Conservation (phyloP, 352 stramenopile species). For the Globisporangium paddicum region DNA sequence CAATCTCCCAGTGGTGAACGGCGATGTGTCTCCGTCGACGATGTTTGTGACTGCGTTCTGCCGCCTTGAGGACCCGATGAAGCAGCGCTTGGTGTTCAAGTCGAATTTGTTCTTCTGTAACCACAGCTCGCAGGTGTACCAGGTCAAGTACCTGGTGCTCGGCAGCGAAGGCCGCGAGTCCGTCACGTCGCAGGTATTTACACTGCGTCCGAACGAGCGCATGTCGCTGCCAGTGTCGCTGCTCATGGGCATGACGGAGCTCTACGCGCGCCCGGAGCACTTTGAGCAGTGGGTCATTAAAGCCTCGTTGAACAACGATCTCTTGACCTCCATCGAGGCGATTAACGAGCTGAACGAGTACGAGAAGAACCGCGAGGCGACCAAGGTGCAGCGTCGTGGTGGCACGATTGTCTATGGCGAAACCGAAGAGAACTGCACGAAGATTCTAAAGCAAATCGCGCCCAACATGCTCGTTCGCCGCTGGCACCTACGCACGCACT, state of each 20-base stretch:
- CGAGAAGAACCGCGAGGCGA: constrained; percentile 36
- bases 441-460: constrained; percentile 65
- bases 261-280: constrained; percentile 64
- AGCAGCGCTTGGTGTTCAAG: constrained; percentile 66
- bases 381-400: constrained; percentile 50
- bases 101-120: constrained; percentile 84
- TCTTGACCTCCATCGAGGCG: constrained; percentile 51
- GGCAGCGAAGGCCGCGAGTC: constrained; percentile 38
- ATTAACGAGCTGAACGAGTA: constrained; percentile 58
- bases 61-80: constrained; percentile 58
- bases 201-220: constrained; percentile 53
- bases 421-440: constrained; percentile 69
- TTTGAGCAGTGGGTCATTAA: constrained; percentile 78
- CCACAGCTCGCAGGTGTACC: constrained; percentile 65
- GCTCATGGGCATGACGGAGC: constrained; percentile 80
- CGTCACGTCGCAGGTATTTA: constrained; percentile 56
- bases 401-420: constrained; percentile 73
- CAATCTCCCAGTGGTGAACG: constrained; percentile 50
- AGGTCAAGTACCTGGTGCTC: constrained; percentile 70
- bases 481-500: constrained; percentile 68
- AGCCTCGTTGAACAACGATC: constrained; percentile 68
- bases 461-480: constrained; percentile 72
- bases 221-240: constrained; percentile 60
- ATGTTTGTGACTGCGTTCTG: constrained; percentile 68
- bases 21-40: constrained; percentile 26